Percentiles rank a stretch among this genome's conserved stretches.
Evolutionary conservation across 192 early-diverging fungal species (phyloP).

Genomic region (Lunasporangiospora selenospora): DNA sequence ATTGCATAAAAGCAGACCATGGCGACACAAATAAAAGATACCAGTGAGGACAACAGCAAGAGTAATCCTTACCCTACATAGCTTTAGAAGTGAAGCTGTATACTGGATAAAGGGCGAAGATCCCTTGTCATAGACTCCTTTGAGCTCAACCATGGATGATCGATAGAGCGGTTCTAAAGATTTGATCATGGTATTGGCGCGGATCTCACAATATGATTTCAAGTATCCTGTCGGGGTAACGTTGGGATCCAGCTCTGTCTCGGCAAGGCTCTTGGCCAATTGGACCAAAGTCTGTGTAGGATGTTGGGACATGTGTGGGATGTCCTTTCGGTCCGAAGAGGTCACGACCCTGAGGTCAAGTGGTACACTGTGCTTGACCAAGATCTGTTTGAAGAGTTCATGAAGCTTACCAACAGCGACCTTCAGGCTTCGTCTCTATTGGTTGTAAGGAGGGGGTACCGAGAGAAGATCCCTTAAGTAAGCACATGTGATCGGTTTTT

Average conservation of each 20-base stretch:
- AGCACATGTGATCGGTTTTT: no score
- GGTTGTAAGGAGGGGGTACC: not conserved
- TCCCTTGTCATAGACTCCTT: conserved; percentile 66
- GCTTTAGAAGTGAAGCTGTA: conserved; percentile 57
- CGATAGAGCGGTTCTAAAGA: conserved; percentile 56
- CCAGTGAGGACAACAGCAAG: not conserved
- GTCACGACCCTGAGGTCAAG: conserved; percentile 43
- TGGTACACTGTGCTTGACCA: conserved; percentile 22
- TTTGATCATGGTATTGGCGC: conserved; percentile 68
- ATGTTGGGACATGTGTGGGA: conserved; percentile 35
- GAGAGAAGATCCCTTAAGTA: no score
- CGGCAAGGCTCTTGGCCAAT: conserved; percentile 57
- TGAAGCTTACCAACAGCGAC: conserved; percentile 26
- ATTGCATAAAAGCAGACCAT: not conserved
- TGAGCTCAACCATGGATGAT: conserved; percentile 55
- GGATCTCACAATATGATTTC: conserved; percentile 72
- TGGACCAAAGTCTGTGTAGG: conserved; percentile 32
- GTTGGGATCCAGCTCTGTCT: conserved; percentile 55
- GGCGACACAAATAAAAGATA: conserved; percentile 1
- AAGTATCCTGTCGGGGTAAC: conserved; percentile 57
- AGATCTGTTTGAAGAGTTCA: conserved; percentile 20
- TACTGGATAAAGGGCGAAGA: conserved; percentile 68
- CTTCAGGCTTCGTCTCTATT: conserved; percentile 43
- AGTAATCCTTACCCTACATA: conserved; percentile 62
- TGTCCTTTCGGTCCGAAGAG: conserved; percentile 47